Conservation (phyloP, 768 basidiomycete genomes). For the Rhizopogon sp. region DNA sequence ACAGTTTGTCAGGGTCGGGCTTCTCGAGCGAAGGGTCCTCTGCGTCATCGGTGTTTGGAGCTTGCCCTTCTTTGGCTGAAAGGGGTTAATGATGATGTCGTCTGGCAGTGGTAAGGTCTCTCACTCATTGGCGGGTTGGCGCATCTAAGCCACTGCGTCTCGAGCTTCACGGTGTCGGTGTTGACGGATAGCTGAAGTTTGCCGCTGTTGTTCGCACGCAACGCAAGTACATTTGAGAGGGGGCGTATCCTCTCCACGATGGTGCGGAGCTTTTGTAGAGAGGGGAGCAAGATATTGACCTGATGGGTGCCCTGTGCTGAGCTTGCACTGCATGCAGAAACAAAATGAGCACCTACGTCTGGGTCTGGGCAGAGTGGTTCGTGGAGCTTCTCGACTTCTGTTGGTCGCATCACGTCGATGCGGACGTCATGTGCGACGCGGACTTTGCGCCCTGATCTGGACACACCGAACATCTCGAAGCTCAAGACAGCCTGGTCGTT, state of each 20-base stretch:
- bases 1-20: conserved; percentile 52
- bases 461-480: conserved; percentile 68
- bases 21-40: conserved; percentile 31
- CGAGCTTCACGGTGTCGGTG: conserved; percentile 71
- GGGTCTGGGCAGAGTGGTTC: conserved; percentile 87
- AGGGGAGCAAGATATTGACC: conserved; percentile 76
- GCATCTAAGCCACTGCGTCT: conserved; percentile 77
- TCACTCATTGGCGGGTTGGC: conserved; percentile 55
- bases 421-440: conserved; percentile 75
- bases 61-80: conserved; percentile 12
- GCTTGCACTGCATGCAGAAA: background rate
- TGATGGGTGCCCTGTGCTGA: conserved; percentile 21
- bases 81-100: background rate
- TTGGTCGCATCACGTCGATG: conserved; percentile 74
- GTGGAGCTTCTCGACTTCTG: conserved; percentile 62
- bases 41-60: conserved; percentile 25
- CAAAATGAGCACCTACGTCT: conserved; percentile 48
- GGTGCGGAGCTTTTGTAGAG: conserved; percentile 69
- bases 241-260: conserved; percentile 70
- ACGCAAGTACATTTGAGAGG: conserved; percentile 62
- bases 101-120: conserved; percentile 2
- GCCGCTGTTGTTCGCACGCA: conserved; percentile 66
- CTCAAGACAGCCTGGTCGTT: conserved; percentile 71
- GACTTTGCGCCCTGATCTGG: conserved; percentile 57
- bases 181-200: conserved; percentile 46